Conservation (phyloP, 2,329 filamentous ascomycete species). For the Lasiodiplodia citricola region DNA sequence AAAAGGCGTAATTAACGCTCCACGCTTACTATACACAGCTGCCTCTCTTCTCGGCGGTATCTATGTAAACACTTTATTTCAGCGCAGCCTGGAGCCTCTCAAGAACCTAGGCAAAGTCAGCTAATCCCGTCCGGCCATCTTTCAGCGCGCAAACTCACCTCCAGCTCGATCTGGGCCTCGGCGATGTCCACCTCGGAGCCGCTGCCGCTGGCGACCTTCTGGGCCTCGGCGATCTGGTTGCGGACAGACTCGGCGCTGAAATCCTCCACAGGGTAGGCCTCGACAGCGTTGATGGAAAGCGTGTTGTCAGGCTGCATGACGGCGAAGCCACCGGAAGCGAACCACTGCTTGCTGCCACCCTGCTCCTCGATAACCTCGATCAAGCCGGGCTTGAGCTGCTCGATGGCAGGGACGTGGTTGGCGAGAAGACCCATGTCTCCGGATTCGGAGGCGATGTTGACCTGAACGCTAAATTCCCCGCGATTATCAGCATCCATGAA, state of each 20-base stretch:
- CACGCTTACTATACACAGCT: constrained; percentile 45
- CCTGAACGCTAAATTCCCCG: constrained; percentile 73
- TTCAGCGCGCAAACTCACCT: constrained; percentile 66
- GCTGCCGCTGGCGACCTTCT: constrained; percentile 88
- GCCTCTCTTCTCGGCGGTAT: constrained; percentile 41
- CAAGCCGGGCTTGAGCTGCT: constrained; percentile 96
- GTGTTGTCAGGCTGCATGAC: constrained; percentile 93
- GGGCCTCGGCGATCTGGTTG: constrained; percentile 89
- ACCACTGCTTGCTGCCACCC: constrained; percentile 89
- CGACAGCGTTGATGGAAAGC: constrained; percentile 97
- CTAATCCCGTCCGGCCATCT: constrained; percentile 38
- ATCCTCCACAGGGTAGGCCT: constrained; percentile 92
- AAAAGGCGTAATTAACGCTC: constrained; percentile 32
- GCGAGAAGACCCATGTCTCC: constrained; percentile 99
- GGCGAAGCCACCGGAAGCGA: constrained; percentile 97
- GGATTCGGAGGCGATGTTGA: constrained; percentile 97
- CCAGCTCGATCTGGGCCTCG: constrained; percentile 98
- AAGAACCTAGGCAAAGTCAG: constrained; percentile 67
- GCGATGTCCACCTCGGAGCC: constrained; percentile 97
- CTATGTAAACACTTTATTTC: constrained; percentile 67
- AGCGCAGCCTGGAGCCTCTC: constrained; percentile 81
- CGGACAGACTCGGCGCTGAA: constrained; percentile 92
- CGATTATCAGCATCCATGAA: constrained; percentile 38
- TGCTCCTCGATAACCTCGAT: constrained; percentile 95
- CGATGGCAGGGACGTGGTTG: constrained; percentile 97